Base-by-base conservation (phyloP, 352 stramenopile species). In the Phytophthora aleatoria region DNA sequence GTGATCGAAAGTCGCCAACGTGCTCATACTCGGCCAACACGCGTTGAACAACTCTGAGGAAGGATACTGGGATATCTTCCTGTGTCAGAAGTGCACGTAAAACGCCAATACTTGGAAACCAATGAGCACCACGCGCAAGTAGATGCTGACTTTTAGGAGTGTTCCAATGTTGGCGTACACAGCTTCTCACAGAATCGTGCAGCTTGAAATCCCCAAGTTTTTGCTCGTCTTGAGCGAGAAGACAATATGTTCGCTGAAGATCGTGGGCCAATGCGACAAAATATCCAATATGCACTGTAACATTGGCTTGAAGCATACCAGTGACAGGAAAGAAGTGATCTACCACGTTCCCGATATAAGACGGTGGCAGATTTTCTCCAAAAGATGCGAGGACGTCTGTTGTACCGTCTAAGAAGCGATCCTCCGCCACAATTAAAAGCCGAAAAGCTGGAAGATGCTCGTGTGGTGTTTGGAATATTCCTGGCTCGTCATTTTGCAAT, bases 11-110 rank as follows among this genome's bases (percentile, higher is more conserved):
- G 16, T 50, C 31, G 10, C 73, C 75, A 12, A 85, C 71, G 31
- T 61, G 45, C 36, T 87, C 79, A 28, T 87, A 89, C 48, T 85
- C 78, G 3, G 47, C 38, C 15, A 87, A 42, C 11, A 87, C 57
- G 6, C 13, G 35, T 11, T 42, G 42, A 16, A 85, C 58, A 9
- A 58, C 45, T 33, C 26, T 53, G 0, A 91, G 53, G 30, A 86
- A 69, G 1, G 15, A 38, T 15, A 77, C 12, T 1, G 82, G 69
- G 15, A 83, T 33, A 30, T 80, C 76, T 36, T 65, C 31, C 1
- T 57, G 56, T 31, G 61, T 51, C 0, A 88, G 15, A 12, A 91
- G 59, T 6, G 58, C 56, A 7, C 76, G 52, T 38, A 77, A 44
- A 7, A 79, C 48, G 5, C 82, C 82, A 44, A 91, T 20, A 43